A percentile compares a stretch with the other conserved stretches of the same genome.
These are phyloP conservation scores for Leishmania braziliensis DNA, from an alignment of 208 protist species.

Conservation along the genomic window DNA sequence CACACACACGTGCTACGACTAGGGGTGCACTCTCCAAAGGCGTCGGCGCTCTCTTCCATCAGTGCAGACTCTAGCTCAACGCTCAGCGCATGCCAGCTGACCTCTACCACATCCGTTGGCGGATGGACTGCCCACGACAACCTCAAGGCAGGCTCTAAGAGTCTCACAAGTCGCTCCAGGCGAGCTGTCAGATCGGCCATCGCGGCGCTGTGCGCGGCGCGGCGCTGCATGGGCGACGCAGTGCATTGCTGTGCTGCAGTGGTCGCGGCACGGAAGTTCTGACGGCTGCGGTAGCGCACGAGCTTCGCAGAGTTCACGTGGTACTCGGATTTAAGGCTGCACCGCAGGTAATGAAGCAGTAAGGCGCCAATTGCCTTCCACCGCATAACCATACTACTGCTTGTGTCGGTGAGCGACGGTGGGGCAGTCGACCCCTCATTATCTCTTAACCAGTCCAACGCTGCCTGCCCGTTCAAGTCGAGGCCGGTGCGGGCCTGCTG, in stretches of 20 bases:
- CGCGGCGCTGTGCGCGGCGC: conserved; percentile 2
- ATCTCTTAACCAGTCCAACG: conserved; percentile 14
- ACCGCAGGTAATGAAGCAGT: conserved; percentile 42
- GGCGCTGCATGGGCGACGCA: background rate
- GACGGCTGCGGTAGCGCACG: conserved; percentile 16
- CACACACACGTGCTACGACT: background rate
- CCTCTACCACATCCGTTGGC: background rate
- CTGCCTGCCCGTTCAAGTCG: conserved; percentile 60
- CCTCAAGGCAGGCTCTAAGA: conserved; percentile 7
- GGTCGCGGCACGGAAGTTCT: background rate
- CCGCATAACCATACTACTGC: conserved; percentile 6
- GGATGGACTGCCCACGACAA: background rate
- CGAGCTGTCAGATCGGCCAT: background rate
- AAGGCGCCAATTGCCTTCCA: conserved; percentile 64
- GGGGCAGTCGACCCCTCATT: background rate
- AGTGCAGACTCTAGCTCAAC: conserved; percentile 18
- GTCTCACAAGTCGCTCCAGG: conserved; percentile 6
- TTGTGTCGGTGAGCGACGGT: background rate
- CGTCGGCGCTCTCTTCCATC: conserved; percentile 14
- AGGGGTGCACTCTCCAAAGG: background rate
- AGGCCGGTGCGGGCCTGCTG: conserved; percentile 60
- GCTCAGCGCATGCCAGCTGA: conserved; percentile 6
- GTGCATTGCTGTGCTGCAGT: background rate
- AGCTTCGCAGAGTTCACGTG: conserved; percentile 39
- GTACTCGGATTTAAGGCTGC: conserved; percentile 49